These are phyloP conservation scores for Cladosporium halotolerans DNA, from an alignment of 2,329 filamentous ascomycete genomes.

Conservation along the genomic window DNA sequence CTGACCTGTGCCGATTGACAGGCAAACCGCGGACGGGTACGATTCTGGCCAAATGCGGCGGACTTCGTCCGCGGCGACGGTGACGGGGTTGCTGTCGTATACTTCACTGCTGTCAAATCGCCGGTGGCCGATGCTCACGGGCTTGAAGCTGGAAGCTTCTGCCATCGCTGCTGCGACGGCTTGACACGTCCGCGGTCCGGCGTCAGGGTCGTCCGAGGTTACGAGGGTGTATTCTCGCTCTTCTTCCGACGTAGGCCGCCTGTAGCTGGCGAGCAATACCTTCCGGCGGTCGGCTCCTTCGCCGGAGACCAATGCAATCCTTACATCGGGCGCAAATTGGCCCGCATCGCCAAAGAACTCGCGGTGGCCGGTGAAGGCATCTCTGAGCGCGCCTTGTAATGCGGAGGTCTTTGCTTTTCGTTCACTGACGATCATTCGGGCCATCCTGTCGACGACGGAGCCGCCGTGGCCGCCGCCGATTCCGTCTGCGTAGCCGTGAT, in stretches of 20 bases:
- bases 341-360: background rate
- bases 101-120: slow-evolving; percentile 39
- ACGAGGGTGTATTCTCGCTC: slow-evolving; percentile 35
- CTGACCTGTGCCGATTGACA: slow-evolving; percentile 30
- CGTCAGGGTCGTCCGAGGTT: slow-evolving; percentile 32
- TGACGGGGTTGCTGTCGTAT: slow-evolving; percentile 44
- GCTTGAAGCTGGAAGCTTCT: slow-evolving; percentile 46
- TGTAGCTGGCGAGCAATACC: too few relatives aligned
- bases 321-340: slow-evolving; percentile 11
- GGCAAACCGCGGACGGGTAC: slow-evolving; percentile 28
- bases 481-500: background rate
- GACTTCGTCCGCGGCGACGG: slow-evolving; percentile 43
- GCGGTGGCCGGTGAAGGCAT: background rate
- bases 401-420: too few relatives aligned
- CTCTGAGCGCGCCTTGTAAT: too few relatives aligned
- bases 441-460: too few relatives aligned
- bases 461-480: too few relatives aligned
- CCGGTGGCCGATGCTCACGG: slow-evolving; percentile 41
- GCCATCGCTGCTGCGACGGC: slow-evolving; percentile 46
- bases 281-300: too few relatives aligned
- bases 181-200: slow-evolving; percentile 46
- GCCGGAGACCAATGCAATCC: too few relatives aligned
- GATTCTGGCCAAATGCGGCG: slow-evolving; percentile 30
- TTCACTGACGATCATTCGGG: too few relatives aligned
- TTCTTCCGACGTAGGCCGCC: too few relatives aligned